Evolutionary conservation across 129 eudicot species (phyloP).

Genomic region (Mikania micrantha): DNA sequence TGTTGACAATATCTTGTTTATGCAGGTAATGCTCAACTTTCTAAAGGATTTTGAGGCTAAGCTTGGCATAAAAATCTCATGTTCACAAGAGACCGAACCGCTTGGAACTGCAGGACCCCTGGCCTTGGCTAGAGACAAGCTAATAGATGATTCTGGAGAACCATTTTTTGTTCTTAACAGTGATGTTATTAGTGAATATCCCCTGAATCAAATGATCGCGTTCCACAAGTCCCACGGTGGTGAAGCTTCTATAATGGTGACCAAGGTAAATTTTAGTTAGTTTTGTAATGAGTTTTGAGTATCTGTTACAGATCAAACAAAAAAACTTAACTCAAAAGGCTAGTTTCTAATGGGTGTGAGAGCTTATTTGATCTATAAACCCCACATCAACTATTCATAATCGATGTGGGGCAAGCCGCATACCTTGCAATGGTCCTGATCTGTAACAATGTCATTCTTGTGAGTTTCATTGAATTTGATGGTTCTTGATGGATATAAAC

Average conservation of each 20-base stretch:
- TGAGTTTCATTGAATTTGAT: neutral
- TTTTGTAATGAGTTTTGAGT: neutral
- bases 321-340: no score
- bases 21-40: conserved; percentile 68
- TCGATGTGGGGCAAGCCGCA: no score
- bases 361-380: no score
- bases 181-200: conserved; percentile 79
- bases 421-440: no score
- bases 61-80: conserved; percentile 71
- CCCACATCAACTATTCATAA: no score
- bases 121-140: conserved; percentile 77
- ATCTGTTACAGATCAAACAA: no score
- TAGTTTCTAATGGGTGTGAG: no score
- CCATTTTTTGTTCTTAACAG: conserved; percentile 84
- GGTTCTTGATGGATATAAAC: neutral
- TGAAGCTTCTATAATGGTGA: conserved; percentile 87
- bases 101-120: conserved; percentile 91
- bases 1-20: neutral
- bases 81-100: conserved; percentile 87
- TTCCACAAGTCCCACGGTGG: conserved; percentile 87
- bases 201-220: conserved; percentile 60
- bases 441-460: no score
- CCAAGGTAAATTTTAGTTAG: conserved; percentile 45
- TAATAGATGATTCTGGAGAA: conserved; percentile 58
- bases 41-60: conserved; percentile 78